These are phyloP conservation scores for Umbelopsis sp. DNA, from an alignment of 192 early-diverging fungal species.

Conservation along the genomic window DNA sequence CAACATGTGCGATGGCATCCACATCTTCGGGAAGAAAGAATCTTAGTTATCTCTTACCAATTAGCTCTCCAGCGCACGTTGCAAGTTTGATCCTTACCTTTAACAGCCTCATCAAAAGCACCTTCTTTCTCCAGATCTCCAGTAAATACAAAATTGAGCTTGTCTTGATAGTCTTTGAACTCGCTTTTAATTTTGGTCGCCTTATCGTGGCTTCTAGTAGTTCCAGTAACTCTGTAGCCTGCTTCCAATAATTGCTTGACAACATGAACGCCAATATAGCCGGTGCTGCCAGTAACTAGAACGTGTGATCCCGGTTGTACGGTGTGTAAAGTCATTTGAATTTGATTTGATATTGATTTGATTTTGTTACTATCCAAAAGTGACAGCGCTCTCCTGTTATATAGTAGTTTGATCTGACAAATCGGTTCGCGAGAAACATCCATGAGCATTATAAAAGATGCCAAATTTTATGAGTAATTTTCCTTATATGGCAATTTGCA, in stretches of 20 bases:
- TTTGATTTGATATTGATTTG: neutral
- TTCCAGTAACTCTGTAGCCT: slow-evolving; percentile 45
- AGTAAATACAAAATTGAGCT: slow-evolving; percentile 30
- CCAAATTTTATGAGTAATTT: too few relatives aligned
- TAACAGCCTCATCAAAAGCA: slow-evolving; percentile 52
- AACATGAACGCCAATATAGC: slow-evolving; percentile 47
- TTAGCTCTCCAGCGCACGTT: neutral
- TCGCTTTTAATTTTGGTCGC: neutral
- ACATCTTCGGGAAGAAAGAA: slow-evolving; percentile 7
- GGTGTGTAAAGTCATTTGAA: neutral
- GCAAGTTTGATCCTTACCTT: slow-evolving; percentile 17
- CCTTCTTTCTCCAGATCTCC: slow-evolving; percentile 34
- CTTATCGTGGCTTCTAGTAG: slow-evolving; percentile 41
- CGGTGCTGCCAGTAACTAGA: slow-evolving; percentile 39
- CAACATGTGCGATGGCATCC: slow-evolving; percentile 45
- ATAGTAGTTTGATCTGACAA: too few relatives aligned
- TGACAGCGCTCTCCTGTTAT: neutral
- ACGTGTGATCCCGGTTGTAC: slow-evolving; percentile 13
- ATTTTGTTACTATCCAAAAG: neutral
- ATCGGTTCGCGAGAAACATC: too few relatives aligned
- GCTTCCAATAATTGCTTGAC: slow-evolving; percentile 43
- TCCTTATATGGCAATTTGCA: too few relatives aligned
- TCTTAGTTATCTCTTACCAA: neutral
- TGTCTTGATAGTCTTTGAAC: neutral
- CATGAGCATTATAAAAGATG: too few relatives aligned